phyloP scores from a whole-genome alignment of 352 stramenopile genomes.

The Phytophthora pistaciae region DNA sequence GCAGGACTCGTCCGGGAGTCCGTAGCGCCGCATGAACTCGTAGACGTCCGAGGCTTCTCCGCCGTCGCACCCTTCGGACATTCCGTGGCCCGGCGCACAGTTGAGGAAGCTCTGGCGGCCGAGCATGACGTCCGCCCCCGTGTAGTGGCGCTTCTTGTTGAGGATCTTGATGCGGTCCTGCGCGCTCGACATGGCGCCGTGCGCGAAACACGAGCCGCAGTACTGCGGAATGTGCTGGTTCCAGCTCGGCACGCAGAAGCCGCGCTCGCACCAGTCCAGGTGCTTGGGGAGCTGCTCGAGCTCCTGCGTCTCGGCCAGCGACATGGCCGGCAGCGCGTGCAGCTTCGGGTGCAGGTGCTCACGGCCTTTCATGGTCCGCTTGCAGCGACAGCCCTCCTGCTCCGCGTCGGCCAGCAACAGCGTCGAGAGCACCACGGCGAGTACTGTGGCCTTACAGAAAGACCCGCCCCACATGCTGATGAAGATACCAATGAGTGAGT shows the following conservation, averaged over 20 bases:
- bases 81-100: constrained; percentile 74
- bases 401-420: constrained; percentile 17
- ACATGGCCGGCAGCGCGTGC: constrained; percentile 47
- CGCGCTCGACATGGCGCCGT: constrained; percentile 77
- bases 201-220: constrained; percentile 88
- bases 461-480: constrained; percentile 23
- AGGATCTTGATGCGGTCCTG: constrained; percentile 89
- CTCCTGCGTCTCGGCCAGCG: constrained; percentile 46
- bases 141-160: constrained; percentile 68
- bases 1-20: constrained; percentile 82
- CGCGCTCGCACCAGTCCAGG: constrained; percentile 93
- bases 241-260: constrained; percentile 85
- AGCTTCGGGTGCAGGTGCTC: constrained; percentile 72
- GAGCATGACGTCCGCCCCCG: constrained; percentile 79
- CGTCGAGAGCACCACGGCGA: constrained; percentile 21
- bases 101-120: constrained; percentile 86
- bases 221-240: constrained; percentile 90
- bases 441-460: constrained; percentile 17
- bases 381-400: constrained; percentile 54
- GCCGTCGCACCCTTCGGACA: constrained; percentile 73
- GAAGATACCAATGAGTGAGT: background rate
- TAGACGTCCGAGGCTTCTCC: constrained; percentile 81
- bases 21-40: constrained; percentile 83
- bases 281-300: constrained; percentile 57
- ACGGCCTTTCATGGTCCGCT: constrained; percentile 79